Percentiles rank a stretch among this genome's conserved stretches.
phyloP scores from a whole-genome alignment of 345 rosid genomes.

The Syzygium jambos region DNA sequence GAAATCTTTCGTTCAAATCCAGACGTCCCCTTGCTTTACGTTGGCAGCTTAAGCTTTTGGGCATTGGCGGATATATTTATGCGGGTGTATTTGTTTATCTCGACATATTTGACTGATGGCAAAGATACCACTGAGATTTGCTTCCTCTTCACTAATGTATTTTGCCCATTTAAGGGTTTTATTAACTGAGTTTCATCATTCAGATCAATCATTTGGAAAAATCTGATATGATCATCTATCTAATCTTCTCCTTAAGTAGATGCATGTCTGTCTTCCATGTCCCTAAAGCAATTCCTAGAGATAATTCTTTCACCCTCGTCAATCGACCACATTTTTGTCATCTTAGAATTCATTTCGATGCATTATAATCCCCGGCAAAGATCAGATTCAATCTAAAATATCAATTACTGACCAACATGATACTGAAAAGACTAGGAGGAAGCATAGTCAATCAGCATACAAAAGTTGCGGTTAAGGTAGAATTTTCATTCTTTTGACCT shows the following conservation, averaged over 20 bases:
- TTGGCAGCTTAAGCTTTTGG: not conserved
- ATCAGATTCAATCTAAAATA: not conserved
- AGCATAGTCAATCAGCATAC: not conserved
- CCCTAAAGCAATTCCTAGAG: not conserved
- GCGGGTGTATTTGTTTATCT: not conserved
- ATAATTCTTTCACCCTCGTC: not conserved
- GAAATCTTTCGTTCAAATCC: not conserved
- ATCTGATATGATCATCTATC: not conserved
- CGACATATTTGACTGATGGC: not conserved
- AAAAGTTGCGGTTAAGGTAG: not conserved
- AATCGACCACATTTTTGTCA: not conserved
- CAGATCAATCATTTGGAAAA: not conserved
- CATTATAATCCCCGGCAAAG: not conserved
- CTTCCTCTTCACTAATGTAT: not conserved
- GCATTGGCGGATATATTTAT: not conserved
- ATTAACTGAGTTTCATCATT: not conserved
- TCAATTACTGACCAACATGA: not conserved
- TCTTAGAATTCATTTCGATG: not conserved
- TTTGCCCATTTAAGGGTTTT: not conserved
- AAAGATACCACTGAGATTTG: not conserved
- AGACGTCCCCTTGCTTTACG: not conserved
- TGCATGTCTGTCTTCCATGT: not conserved
- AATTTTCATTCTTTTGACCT: not conserved
- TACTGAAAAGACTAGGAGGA: not conserved
- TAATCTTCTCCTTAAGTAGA: not conserved